Base-by-base conservation (phyloP, 2,329 filamentous ascomycete species). In the Alternaria incomplexa region DNA sequence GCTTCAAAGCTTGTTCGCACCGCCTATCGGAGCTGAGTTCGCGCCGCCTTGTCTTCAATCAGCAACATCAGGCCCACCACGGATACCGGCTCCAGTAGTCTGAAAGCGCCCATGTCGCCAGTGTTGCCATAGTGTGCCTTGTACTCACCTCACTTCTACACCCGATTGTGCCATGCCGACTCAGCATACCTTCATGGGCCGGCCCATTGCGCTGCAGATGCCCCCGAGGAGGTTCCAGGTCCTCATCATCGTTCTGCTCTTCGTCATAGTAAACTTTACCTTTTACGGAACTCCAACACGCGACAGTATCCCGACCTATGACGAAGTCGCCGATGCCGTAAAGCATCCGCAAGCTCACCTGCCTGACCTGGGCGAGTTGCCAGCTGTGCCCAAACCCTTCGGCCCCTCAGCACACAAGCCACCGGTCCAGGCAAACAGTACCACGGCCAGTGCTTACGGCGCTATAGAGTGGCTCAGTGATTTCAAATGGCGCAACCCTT, bases 401-500 rank as follows among this genome's bases (percentile, higher is more conserved):
- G 86, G 87, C 44, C 86, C 87, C 44, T 86, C 89, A 20, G 86
- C 89, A 11, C 93, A 96, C 77, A 87, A 89, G 17, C 89, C 89
- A 10, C 93, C 96, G 76, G 86, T 89, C 56, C 91, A 94, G 78
- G 88, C 89, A 66, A 93, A 95, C 78, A 94, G 92, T 76, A 91
- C 91, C 6, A 90, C 88, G 75, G 61, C 71, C 22, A 74, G 75
- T 66, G 60, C 71, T 3, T 77, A 76, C 58, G 91, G 90, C 53
- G 91, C 91, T 64, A 90, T 91, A 32, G 90, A 89, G 63, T 98
- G 95, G 95, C 92, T 93, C 81, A 90, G 88, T 67, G 90, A 97
- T 79, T 96, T 91, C 89, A 93, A 91, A 77, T 98, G 94, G 93
- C 86, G 92, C 72, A 92, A 91, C 64, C 93, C 94, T 3, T 98